Percentiles rank a stretch among this genome's conserved stretches.
These are phyloP conservation scores for Pseudonitzschia pungens DNA, from an alignment of 108 stramenopile genomes.

Conservation along the genomic window DNA sequence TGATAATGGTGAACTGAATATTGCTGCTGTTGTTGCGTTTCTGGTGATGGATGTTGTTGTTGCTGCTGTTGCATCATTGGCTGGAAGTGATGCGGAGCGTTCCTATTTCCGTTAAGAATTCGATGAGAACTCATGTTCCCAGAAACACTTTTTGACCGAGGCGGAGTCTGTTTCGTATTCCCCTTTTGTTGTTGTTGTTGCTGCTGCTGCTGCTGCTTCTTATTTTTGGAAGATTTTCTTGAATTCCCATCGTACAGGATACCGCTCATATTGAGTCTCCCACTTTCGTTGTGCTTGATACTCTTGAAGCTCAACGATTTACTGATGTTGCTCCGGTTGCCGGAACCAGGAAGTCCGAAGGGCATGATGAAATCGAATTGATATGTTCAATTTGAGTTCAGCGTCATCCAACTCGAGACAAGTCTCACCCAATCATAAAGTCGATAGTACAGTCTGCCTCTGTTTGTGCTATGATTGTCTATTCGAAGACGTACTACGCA, in stretches of 20 bases:
- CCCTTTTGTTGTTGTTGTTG: background rate
- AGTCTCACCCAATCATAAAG: too few relatives aligned
- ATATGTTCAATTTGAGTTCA: background rate
- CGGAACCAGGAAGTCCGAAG: background rate
- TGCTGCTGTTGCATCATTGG: background rate
- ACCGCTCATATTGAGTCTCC: background rate
- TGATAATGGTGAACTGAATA: background rate
- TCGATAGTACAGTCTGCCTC: too few relatives aligned
- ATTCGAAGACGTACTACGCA: too few relatives aligned
- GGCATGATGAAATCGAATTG: background rate
- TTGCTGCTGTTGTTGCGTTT: slow-evolving; percentile 4
- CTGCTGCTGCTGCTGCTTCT: slow-evolving; percentile 1
- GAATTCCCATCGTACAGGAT: background rate
- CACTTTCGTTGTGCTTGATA: slow-evolving; percentile 1
- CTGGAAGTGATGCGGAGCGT: background rate
- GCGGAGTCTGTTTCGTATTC: background rate
- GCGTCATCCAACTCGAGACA: background rate
- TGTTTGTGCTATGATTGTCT: too few relatives aligned
- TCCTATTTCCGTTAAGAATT: background rate
- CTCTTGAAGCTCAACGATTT: background rate
- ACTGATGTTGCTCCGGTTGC: background rate
- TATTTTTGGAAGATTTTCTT: background rate
- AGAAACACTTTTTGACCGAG: background rate
- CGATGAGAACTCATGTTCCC: background rate
- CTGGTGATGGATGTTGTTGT: background rate